Conservation (phyloP, 2,329 filamentous ascomycete genomes). For the Exophiala lecanii-corni region DNA sequence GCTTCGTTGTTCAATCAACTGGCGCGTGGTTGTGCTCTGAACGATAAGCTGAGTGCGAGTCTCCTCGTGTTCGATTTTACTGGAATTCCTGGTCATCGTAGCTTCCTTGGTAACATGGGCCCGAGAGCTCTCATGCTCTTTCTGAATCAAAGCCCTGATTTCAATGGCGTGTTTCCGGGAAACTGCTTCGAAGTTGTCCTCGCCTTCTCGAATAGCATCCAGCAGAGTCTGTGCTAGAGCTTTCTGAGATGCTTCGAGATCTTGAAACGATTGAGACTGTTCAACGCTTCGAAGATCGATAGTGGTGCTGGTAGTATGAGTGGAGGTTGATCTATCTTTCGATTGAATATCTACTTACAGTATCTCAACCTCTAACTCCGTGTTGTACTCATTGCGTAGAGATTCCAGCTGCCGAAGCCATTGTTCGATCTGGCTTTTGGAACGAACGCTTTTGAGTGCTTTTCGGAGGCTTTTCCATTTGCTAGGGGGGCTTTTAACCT, state of each 20-base stretch:
- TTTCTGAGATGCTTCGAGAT: neutral
- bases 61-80: neutral
- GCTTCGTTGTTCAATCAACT: neutral
- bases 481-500: neutral
- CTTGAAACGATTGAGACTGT: neutral
- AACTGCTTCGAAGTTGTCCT: neutral
- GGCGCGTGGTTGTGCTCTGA: neutral
- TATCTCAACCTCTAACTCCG: neutral
- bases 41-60: neutral
- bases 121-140: neutral
- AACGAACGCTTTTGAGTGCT: neutral
- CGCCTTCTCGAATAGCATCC: neutral
- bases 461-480: conserved; percentile 1
- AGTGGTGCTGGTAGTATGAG: neutral
- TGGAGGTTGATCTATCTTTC: neutral
- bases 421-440: neutral
- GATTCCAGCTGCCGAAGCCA: neutral
- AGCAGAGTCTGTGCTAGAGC: neutral
- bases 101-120: neutral
- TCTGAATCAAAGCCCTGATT: neutral
- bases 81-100: neutral
- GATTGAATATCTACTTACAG: neutral
- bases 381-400: neutral
- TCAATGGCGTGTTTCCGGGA: neutral
- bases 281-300: neutral